Evolutionary conservation across 129 eudicot species (phyloP), one percentile per base, ranked within the genome.

Genomic region (Flaveria ramosissima): DNA sequence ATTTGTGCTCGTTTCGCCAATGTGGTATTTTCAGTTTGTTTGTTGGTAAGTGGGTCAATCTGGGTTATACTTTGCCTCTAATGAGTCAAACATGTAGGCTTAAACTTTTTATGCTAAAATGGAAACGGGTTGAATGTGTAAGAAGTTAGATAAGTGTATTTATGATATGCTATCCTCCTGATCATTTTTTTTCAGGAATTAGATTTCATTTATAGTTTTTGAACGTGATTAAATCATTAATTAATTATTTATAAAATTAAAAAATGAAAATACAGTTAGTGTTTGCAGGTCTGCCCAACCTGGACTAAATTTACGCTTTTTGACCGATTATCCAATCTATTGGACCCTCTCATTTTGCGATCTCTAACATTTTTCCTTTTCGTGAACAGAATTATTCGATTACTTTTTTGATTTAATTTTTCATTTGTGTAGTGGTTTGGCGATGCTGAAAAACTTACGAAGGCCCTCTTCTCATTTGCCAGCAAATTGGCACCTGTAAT

Each of bases 371-470:
- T 30, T 36, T 72, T 47, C 24, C 62, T 57, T 57, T 55, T 68
- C 9, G 26, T 6, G 16, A 9, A 14, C 67, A 16, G 62, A 78
- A 70, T 59, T 13, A 61, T 61, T 48, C 5, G 60, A 39, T 19
- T 26, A 47, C 15, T 7, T 45, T 53, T 23, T 74, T 47, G 17
- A 19, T 27, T 27, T 32, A 20, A 12, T 72, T 39, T 39, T 65
- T 56, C 82, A 76, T 72, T 57, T 62, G 8, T 76, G 77, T 91
- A 95, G 99, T 95, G 99, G 99, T 95, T 91, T 88, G 99, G 99
- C 36, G 99, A 95, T 80, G 99, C 99, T 72, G 99, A 95, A 76
- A 95, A 95, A 76, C 96, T 95, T 50, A 95, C 99, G 7, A 91
- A 89, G 85, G 94, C 97, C 16, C 92, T 95, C 60, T 95, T 95